phyloP scores from a whole-genome alignment of 208 protist species.

The Leishmania amazonensis region DNA sequence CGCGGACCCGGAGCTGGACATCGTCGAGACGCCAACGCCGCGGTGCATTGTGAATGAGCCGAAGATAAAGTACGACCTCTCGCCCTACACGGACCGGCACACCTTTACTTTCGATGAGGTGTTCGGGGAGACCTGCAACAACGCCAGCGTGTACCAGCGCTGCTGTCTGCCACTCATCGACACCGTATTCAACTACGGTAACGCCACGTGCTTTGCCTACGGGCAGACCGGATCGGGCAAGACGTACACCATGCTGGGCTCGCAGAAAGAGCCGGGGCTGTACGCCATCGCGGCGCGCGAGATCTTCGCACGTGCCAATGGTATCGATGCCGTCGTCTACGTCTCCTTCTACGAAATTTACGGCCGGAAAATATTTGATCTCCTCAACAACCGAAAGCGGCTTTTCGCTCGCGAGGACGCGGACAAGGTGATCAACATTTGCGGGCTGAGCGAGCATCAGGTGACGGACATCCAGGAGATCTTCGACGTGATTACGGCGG shows the following conservation, averaged over 20 bases:
- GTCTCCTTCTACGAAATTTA: conserved; percentile 98
- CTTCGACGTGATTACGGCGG: conserved; percentile 91
- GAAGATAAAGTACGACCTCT: conserved; percentile 96
- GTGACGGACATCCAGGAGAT: conserved; percentile 88
- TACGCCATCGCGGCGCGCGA: conserved; percentile 95
- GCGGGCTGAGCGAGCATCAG: conserved; percentile 91
- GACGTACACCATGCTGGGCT: conserved; percentile 94
- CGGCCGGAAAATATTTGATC: conserved; percentile 96
- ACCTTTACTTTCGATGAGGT: conserved; percentile 97
- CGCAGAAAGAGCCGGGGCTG: conserved; percentile 82
- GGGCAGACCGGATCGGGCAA: conserved; percentile 97
- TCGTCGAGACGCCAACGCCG: conserved; percentile 81
- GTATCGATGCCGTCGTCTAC: conserved; percentile 64
- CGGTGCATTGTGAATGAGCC: conserved; percentile 89
- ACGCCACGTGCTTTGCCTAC: conserved; percentile 98
- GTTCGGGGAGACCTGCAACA: conserved; percentile 90
- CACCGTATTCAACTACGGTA: conserved; percentile 95
- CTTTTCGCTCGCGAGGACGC: conserved; percentile 94
- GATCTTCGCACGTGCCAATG: conserved; percentile 87
- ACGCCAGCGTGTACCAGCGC: conserved; percentile 92
- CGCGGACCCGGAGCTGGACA: conserved; percentile 70
- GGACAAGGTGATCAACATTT: conserved; percentile 95
- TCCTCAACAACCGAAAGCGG: conserved; percentile 95
- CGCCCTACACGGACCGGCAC: conserved; percentile 96
- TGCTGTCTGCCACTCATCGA: conserved; percentile 95